phyloP scores from a whole-genome alignment of 129 eudicot genomes.

The Pittosporum tobira region DNA sequence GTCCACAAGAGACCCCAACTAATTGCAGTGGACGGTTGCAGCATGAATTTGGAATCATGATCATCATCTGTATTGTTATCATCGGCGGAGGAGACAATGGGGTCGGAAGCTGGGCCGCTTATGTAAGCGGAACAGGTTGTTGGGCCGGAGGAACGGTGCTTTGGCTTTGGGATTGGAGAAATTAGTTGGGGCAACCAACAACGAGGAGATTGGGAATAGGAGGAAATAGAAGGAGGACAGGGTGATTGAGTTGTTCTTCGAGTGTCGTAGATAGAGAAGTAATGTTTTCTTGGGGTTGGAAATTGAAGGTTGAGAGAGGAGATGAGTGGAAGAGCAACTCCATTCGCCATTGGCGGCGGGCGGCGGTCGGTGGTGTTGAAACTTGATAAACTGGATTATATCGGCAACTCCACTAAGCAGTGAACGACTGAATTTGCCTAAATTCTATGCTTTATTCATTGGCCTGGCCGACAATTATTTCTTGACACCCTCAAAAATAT shows the following conservation, averaged over 20 bases:
- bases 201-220: conserved; percentile 7
- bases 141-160: conserved; percentile 10
- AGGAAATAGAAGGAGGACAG: conserved; percentile 5
- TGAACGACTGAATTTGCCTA: no score
- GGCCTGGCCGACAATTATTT: no score
- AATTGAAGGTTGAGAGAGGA: conserved; percentile 16
- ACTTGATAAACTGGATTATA: no score
- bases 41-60: conserved; percentile 16
- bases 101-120: conserved; percentile 75
- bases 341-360: conserved; percentile 33
- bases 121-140: conserved; percentile 39
- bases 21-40: conserved; percentile 39
- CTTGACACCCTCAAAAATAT: no score
- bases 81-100: conserved; percentile 35
- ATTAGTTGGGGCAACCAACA: conserved; percentile 11
- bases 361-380: neutral
- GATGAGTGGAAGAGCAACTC: neutral
- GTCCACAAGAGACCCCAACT: conserved; percentile 58
- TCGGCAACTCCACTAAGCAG: no score
- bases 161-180: neutral
- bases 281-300: conserved; percentile 13
- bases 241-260: neutral
- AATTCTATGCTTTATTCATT: no score
- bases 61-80: conserved; percentile 45
- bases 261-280: conserved; percentile 13